Conservation (phyloP, 371 early-diverging fungal genomes). For the Apophysomyces trapeziformis region DNA sequence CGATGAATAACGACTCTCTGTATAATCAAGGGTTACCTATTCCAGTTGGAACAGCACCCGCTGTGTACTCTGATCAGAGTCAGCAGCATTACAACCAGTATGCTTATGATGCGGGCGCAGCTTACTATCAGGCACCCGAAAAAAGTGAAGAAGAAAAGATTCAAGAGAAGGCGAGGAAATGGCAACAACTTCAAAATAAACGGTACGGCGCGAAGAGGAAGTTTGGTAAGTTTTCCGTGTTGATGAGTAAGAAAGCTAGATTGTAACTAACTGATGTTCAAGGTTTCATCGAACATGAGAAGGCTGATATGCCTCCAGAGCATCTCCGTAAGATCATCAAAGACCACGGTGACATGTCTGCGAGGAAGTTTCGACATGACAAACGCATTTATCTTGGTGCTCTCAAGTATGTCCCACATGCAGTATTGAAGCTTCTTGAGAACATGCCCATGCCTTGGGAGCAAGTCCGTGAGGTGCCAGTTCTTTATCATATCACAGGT, state of each 20-base stretch:
- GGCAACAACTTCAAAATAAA: conserved; percentile 91
- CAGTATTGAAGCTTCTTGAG: conserved; percentile 95
- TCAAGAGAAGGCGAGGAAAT: conserved; percentile 82
- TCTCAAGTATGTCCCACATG: conserved; percentile 98
- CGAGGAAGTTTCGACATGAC: conserved; percentile 94
- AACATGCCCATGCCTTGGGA: conserved; percentile 99
- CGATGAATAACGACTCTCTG: conserved; percentile 6
- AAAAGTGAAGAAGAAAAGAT: conserved; percentile 61
- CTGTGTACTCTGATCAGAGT: conserved; percentile 37
- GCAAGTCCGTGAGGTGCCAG: conserved; percentile 94
- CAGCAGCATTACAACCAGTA: conserved; percentile 34
- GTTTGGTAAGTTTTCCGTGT: conserved; percentile 71
- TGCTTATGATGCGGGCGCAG: conserved; percentile 36
- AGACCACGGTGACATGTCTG: conserved; percentile 99
- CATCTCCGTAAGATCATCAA: conserved; percentile 96
- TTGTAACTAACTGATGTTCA: conserved; percentile 1
- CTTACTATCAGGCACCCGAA: conserved; percentile 28
- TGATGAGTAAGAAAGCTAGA: background rate
- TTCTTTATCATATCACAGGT: conserved; percentile 98
- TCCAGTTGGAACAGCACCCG: conserved; percentile 39
- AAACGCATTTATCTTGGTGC: conserved; percentile 97
- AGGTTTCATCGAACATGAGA: conserved; percentile 75
- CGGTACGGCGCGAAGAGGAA: conserved; percentile 93
- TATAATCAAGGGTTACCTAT: conserved; percentile 30
- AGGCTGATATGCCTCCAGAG: conserved; percentile 97